Percentiles rank a stretch among this genome's conserved stretches.
These are phyloP conservation scores for Nitzschia sp. DNA, from an alignment of 108 stramenopile genomes.

Conservation along the genomic window DNA sequence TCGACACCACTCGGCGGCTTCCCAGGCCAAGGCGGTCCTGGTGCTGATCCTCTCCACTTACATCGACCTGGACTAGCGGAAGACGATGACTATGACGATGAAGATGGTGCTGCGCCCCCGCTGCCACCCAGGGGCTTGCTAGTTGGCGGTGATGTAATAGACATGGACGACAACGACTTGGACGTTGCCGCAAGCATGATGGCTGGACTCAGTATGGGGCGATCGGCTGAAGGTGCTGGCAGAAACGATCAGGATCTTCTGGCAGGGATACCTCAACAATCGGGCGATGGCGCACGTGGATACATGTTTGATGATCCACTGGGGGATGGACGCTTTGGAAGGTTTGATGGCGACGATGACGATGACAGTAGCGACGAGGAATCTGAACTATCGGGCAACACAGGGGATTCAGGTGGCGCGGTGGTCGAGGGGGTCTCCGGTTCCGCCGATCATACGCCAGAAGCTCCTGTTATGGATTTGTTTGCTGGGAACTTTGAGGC, in stretches of 20 bases:
- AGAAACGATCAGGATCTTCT: constrained; percentile 21
- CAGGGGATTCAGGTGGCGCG: constrained; percentile 32
- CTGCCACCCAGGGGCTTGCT: constrained; percentile 54
- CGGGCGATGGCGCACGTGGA: constrained; percentile 24
- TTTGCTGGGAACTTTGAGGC: constrained; percentile 79
- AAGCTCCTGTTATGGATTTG: constrained; percentile 67
- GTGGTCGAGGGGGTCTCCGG: constrained; percentile 20
- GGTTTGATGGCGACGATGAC: constrained; percentile 30
- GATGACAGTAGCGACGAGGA: constrained; percentile 40
- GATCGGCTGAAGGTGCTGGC: constrained; percentile 24
- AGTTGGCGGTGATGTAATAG: constrained; percentile 62
- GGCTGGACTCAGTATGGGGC: constrained; percentile 61
- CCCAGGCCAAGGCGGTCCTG: constrained; percentile 18
- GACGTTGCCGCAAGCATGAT: constrained; percentile 92
- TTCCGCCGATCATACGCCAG: constrained; percentile 8
- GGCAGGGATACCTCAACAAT: constrained; percentile 29
- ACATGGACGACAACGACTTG: constrained; percentile 88
- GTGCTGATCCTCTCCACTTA: constrained; percentile 38
- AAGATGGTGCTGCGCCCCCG: constrained; percentile 34
- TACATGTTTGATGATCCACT: constrained; percentile 82
- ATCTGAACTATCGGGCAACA: constrained; percentile 33
- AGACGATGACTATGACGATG: constrained; percentile 52
- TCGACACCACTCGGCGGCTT: constrained; percentile 84
- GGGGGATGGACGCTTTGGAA: constrained; percentile 37
- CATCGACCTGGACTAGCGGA: constrained; percentile 60